phyloP scores from a whole-genome alignment of 192 early-diverging fungal species.

The Geosiphon pyriformis region DNA sequence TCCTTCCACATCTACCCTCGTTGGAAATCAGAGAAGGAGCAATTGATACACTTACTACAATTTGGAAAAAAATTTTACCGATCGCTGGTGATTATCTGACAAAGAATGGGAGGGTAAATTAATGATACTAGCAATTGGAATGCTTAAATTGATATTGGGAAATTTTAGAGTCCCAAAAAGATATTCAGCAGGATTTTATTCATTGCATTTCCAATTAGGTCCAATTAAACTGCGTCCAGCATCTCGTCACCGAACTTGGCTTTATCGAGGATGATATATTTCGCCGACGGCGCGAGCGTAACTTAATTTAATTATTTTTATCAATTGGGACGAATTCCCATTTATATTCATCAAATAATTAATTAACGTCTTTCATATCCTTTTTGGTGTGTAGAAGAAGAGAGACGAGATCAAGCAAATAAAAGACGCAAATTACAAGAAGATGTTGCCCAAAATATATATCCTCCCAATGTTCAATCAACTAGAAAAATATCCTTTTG shows the following conservation, averaged over 20 bases:
- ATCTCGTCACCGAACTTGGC: slow-evolving; percentile 79
- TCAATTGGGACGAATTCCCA: too few species aligned
- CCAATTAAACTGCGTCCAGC: slow-evolving; percentile 68
- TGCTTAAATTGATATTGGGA: too few species aligned
- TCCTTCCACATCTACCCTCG: slow-evolving; percentile 89
- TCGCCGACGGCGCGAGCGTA: slow-evolving; percentile 45
- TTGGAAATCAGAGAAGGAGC: slow-evolving; percentile 95
- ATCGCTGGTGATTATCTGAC: slow-evolving; percentile 81
- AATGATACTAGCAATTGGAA: too few species aligned
- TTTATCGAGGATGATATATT: slow-evolving; percentile 79
- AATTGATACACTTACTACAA: slow-evolving; percentile 77
- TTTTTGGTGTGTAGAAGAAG: slow-evolving; percentile 25
- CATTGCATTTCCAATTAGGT: slow-evolving; percentile 31
- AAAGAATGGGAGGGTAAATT: slow-evolving; percentile 60
- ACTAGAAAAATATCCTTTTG: neutral
- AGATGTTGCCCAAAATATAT: slow-evolving; percentile 12
- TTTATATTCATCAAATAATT: neutral
- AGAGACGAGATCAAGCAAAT: slow-evolving; percentile 24
- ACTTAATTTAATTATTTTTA: neutral
- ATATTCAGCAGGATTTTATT: neutral
- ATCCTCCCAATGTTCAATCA: neutral
- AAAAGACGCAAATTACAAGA: slow-evolving; percentile 34
- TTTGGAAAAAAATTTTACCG: slow-evolving; percentile 84
- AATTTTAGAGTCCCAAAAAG: neutral
- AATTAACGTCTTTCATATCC: neutral